These are phyloP conservation scores for Acanthamoeba healyi DNA, from an alignment of 208 protist genomes.

Conservation along the genomic window DNA sequence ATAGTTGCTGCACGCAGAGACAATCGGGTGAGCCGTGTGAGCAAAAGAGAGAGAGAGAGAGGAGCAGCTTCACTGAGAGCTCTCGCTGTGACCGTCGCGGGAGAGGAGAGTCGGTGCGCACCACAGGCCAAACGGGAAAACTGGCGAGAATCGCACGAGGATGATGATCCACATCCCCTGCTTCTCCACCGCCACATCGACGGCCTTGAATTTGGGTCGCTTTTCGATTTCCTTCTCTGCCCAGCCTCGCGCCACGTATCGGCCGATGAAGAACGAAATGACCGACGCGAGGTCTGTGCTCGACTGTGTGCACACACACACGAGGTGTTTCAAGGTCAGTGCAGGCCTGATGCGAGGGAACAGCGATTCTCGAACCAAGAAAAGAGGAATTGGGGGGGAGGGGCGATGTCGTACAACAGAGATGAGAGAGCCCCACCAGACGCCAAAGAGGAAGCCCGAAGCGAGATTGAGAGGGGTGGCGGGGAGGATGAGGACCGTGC, in stretches of 20 bases:
- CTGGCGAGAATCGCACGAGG: slow-evolving; percentile 56
- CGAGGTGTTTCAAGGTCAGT: too few species aligned
- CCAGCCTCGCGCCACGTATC: slow-evolving; percentile 49
- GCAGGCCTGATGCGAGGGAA: not conserved
- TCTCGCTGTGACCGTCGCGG: not conserved
- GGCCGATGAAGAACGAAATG: slow-evolving; percentile 62
- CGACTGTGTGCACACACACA: slow-evolving; percentile 8
- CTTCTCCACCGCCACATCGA: slow-evolving; percentile 33
- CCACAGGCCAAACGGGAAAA: slow-evolving; percentile 63
- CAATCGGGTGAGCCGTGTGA: not conserved
- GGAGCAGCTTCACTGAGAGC: not conserved
- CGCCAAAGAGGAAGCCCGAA: slow-evolving; percentile 52
- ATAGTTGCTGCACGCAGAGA: not conserved
- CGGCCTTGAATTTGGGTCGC: slow-evolving; percentile 57
- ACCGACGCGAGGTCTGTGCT: slow-evolving; percentile 5
- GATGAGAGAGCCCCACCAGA: slow-evolving; percentile 37
- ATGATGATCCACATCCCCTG: slow-evolving; percentile 61
- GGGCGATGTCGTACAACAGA: slow-evolving; percentile 10
- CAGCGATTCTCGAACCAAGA: not conserved
- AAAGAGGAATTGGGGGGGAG: not conserved
- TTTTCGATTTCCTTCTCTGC: slow-evolving; percentile 38
- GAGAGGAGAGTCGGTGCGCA: not conserved
- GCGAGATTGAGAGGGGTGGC: slow-evolving; percentile 50
- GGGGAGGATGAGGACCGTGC: slow-evolving; percentile 32
- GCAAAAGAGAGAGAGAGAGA: slow-evolving; percentile 32